Evolutionary conservation across 2,329 filamentous ascomycete species (phyloP), one percentile per base, ranked within the genome.

Genomic region (Davidsoniella eucalypti): DNA sequence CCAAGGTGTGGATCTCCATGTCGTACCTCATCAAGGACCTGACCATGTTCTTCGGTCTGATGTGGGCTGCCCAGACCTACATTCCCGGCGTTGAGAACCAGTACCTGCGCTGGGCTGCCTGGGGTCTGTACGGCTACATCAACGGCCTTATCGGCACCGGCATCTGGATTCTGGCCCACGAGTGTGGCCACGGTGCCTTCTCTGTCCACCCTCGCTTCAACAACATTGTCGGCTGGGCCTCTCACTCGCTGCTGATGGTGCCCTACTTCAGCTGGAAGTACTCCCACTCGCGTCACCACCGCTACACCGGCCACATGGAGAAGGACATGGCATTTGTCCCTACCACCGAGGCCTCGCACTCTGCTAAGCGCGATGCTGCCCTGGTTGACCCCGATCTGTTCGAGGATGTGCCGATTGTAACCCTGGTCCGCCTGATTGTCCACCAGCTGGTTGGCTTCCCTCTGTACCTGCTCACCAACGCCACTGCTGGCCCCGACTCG

Each of bases 261-360:
- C 82, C 82, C 3, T 86, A 80, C 66, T 84, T 83, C 66, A 78
- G 75, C 45, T 85, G 81, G 81, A 78, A 82, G 65, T 78, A 77
- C 61, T 79, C 74, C 29, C 82, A 86, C 63, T 71, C 73, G 53
- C 73, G 80, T 47, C 82, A 85, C 64, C 82, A 86, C 65, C 74
- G 73, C 56, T 80, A 75, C 63, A 78, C 76, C 42, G 77, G 77
- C 56, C 73, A 83, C 65, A 77, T 82, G 66, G 71, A 78, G 52
- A 78, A 77, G 66, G 79, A 83, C 61, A 80, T 78, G 60, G 76
- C 72, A 17, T 80, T 79, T 54, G 76, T 80, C 14, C 77, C 77
- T 44, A 63, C 65, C 55, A 72, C 67, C 55, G 58, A 61, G 54
- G 62, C 60, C 18, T 63, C 66, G 49, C 64, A 61, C 58, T 52